phyloP scores from a whole-genome alignment of 2,329 filamentous ascomycete genomes.

The Nectriaceae sp. region DNA sequence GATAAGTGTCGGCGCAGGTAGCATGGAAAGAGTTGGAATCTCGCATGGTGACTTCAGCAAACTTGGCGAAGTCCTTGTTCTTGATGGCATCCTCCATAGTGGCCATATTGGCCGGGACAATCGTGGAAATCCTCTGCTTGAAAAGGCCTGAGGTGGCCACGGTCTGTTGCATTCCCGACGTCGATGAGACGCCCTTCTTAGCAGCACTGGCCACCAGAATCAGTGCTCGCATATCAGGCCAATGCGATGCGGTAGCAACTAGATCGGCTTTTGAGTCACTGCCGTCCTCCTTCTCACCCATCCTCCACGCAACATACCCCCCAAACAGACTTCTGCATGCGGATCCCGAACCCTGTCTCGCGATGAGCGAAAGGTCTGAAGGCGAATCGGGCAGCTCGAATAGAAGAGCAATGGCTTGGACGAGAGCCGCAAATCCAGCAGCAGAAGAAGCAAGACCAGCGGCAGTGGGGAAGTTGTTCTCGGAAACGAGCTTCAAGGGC shows the following conservation, averaged over 20 bases:
- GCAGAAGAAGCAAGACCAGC: constrained; percentile 80
- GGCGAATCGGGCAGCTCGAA: constrained; percentile 83
- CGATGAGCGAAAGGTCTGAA: constrained; percentile 83
- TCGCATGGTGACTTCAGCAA: constrained; percentile 91
- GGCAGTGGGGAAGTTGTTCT: constrained; percentile 99
- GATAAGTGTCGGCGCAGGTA: constrained; percentile 90
- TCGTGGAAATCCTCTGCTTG: constrained; percentile 68
- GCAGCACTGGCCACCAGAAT: constrained; percentile 89
- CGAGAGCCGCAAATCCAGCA: constrained; percentile 68
- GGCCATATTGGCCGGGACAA: constrained; percentile 83
- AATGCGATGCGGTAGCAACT: constrained; percentile 85
- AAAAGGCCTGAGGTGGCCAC: constrained; percentile 91
- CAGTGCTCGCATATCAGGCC: constrained; percentile 92
- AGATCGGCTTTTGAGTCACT: constrained; percentile 86
- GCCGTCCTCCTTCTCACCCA: constrained; percentile 74
- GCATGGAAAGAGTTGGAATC: constrained; percentile 98
- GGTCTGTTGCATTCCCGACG: constrained; percentile 95
- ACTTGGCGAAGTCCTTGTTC: constrained; percentile 78
- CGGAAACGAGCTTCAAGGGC: constrained; percentile 83
- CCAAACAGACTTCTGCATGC: constrained; percentile 93
- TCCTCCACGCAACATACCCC: constrained; percentile 94
- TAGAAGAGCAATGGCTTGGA: constrained; percentile 87
- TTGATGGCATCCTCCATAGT: constrained; percentile 82
- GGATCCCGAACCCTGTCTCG: constrained; percentile 90
- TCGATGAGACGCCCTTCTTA: constrained; percentile 94